Percentiles rank a stretch among this genome's conserved stretches.
These are phyloP conservation scores for Penicillium herquei DNA, from an alignment of 495 filamentous ascomycete species.

Conservation along the genomic window DNA sequence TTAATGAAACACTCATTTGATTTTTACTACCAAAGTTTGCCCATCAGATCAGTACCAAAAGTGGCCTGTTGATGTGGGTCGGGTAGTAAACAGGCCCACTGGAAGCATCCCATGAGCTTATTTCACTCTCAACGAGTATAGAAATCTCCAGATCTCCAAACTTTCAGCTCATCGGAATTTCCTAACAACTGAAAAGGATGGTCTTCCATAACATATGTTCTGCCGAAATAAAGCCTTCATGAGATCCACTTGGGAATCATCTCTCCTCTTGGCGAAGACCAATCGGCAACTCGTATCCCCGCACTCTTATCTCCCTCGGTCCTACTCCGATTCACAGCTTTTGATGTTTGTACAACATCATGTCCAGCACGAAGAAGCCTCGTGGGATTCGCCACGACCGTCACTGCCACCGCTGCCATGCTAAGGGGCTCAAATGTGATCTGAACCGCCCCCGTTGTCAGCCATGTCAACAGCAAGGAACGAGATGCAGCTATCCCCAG, in stretches of 20 bases:
- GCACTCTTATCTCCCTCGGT: slow-evolving; percentile 17
- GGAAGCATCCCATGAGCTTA: too few species aligned
- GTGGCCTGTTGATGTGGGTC: too few species aligned
- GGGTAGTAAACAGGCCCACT: too few species aligned
- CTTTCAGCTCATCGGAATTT: too few species aligned
- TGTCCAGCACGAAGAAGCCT: slow-evolving; percentile 27
- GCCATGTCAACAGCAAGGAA: slow-evolving; percentile 21
- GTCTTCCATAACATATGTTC: too few species aligned
- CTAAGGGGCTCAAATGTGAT: slow-evolving; percentile 32
- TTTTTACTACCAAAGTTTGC: too few species aligned
- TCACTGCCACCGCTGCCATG: slow-evolving; percentile 30
- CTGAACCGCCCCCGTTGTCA: slow-evolving; percentile 33
- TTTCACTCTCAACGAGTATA: too few species aligned
- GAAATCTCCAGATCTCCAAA: too few species aligned
- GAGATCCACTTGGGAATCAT: too few species aligned
- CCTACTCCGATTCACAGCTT: slow-evolving; percentile 1
- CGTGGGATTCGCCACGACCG: slow-evolving; percentile 36
- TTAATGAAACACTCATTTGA: too few species aligned
- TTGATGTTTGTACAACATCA: neutral
- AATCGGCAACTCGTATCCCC: slow-evolving; percentile 11
- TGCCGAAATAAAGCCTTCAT: neutral
- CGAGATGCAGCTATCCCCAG: slow-evolving; percentile 30
- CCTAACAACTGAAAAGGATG: too few species aligned
- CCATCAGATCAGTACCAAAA: too few species aligned
- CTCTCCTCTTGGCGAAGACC: neutral